Percentiles rank a stretch among this genome's conserved stretches.
Conservation (phyloP, 129 eudicot genomes). For the Escallonia rubra region DNA sequence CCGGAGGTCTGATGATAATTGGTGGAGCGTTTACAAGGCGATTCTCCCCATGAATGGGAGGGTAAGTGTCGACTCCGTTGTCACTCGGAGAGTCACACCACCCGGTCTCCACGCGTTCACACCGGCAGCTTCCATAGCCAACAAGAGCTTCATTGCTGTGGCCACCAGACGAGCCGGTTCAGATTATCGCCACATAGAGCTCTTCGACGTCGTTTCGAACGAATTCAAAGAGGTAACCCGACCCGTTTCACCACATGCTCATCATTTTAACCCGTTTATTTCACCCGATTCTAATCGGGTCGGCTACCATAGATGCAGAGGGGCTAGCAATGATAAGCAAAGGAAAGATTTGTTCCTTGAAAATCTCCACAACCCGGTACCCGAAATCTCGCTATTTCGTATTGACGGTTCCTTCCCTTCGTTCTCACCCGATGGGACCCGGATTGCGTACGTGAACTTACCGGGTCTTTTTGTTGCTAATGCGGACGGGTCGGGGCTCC, state of each 20-base stretch:
- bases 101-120: constrained; percentile 92
- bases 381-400: constrained; percentile 54
- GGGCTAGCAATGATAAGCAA: constrained; percentile 26
- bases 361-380: constrained; percentile 30
- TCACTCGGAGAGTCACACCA: constrained; percentile 73
- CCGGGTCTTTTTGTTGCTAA: constrained; percentile 71
- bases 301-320: constrained; percentile 87
- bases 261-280: constrained; percentile 73
- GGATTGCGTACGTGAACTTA: constrained; percentile 53
- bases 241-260: constrained; percentile 43
- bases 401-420: constrained; percentile 86
- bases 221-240: constrained; percentile 50
- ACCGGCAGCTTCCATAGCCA: constrained; percentile 51
- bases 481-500: constrained; percentile 56
- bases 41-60: constrained; percentile 17
- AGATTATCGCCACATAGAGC: constrained; percentile 70
- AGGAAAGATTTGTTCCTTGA: constrained; percentile 50
- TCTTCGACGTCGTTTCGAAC: constrained; percentile 37
- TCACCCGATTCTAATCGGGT: constrained; percentile 53
- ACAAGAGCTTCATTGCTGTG: constrained; percentile 53
- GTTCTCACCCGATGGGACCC: constrained; percentile 64
- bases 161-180: constrained; percentile 76
- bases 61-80: constrained; percentile 44
- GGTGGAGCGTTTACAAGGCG: constrained; percentile 83
- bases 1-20: constrained; percentile 69